These are phyloP conservation scores for Kalanchoe fedtschenkoi DNA, from an alignment of 164 flowering plant genomes.

Conservation along the genomic window DNA sequence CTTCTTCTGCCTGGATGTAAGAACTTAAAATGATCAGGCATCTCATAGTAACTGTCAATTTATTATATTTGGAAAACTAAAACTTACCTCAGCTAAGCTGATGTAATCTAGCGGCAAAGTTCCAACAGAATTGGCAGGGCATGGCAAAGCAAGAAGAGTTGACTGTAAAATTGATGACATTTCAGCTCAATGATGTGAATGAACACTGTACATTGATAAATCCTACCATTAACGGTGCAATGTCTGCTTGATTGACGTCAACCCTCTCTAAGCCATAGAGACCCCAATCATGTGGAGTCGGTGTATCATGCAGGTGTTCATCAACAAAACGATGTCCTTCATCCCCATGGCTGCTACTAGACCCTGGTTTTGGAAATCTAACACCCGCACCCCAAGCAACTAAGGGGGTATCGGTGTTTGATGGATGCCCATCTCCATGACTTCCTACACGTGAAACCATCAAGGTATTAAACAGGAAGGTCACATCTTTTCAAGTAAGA, in stretches of 20 bases:
- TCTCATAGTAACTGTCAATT: neutral
- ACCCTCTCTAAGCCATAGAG: constrained; percentile 61
- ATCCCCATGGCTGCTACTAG: constrained; percentile 31
- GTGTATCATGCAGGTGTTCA: constrained; percentile 76
- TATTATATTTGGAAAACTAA: neutral
- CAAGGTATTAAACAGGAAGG: constrained; percentile 19
- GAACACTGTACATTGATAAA: constrained; percentile 8
- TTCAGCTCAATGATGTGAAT: neutral
- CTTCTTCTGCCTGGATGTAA: constrained; percentile 59
- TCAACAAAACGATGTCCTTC: constrained; percentile 61
- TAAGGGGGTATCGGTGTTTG: constrained; percentile 93
- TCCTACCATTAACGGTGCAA: constrained; percentile 86
- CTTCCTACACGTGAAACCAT: constrained; percentile 52
- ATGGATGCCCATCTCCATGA: constrained; percentile 96
- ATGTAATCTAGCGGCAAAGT: constrained; percentile 72
- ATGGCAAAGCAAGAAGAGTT: constrained; percentile 80
- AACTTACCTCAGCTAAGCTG: constrained; percentile 52
- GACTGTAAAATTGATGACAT: constrained; percentile 42
- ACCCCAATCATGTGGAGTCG: constrained; percentile 91
- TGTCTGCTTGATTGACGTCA: constrained; percentile 99
- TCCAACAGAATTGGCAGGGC: constrained; percentile 92
- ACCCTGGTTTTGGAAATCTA: constrained; percentile 38
- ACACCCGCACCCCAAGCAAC: constrained; percentile 99
- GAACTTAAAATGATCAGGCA: constrained; percentile 2
- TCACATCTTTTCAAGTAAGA: neutral